Evolutionary conservation across 2,329 filamentous ascomycete species (phyloP).

Genomic region (Alternaria tenuissima): DNA sequence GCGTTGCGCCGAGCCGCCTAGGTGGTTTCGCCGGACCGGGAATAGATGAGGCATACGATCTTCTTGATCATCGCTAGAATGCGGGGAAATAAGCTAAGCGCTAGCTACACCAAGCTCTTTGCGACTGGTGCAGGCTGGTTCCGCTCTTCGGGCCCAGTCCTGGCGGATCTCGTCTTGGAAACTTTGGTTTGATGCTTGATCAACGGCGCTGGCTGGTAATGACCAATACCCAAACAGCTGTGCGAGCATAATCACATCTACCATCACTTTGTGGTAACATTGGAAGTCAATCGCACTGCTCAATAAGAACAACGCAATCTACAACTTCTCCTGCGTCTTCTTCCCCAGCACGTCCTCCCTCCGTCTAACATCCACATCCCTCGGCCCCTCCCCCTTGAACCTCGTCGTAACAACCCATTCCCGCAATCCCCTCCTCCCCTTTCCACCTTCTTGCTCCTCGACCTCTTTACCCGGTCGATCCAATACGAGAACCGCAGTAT

Average conservation of each 20-base stretch:
- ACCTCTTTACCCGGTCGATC: slow-evolving; percentile 65
- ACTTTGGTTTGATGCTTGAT: too few species aligned
- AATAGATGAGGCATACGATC: slow-evolving; percentile 3
- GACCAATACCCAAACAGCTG: too few species aligned
- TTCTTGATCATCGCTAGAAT: not conserved
- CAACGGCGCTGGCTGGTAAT: too few species aligned
- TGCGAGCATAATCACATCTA: too few species aligned
- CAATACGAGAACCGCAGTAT: slow-evolving; percentile 61
- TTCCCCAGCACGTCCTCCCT: slow-evolving; percentile 56
- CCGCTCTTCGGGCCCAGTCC: too few species aligned
- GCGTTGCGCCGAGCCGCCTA: slow-evolving; percentile 10
- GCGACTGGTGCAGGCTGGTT: not conserved
- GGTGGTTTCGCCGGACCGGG: slow-evolving; percentile 1
- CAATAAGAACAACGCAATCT: not conserved
- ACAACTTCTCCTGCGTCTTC: slow-evolving; percentile 25
- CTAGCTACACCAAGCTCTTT: not conserved
- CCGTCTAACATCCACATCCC: slow-evolving; percentile 62
- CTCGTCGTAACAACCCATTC: slow-evolving; percentile 66
- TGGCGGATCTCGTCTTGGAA: too few species aligned
- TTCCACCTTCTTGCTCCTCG: slow-evolving; percentile 53
- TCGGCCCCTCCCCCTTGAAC: slow-evolving; percentile 65
- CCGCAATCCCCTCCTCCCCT: slow-evolving; percentile 58
- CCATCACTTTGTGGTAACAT: too few species aligned
- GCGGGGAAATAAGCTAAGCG: slow-evolving; percentile 13
- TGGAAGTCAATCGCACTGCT: too few species aligned